Evolutionary conservation across 768 basidiomycete species (phyloP), one percentile per base, ranked within the genome.

Genomic region (Scleroderma citrinum): DNA sequence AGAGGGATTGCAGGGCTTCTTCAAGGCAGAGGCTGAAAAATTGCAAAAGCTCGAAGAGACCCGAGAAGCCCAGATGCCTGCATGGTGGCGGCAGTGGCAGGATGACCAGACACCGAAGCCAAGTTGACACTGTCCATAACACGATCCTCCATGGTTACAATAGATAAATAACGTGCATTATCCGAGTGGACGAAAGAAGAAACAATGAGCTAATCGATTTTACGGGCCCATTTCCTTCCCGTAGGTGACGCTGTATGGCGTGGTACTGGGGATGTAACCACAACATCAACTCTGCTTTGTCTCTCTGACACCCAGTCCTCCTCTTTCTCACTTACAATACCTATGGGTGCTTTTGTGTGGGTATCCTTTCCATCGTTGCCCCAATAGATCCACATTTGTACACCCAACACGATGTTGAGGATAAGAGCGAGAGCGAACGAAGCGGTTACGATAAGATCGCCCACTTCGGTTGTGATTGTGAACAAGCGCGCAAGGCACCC

Each of bases 401-500:
- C 70, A 3, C 88, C 93, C 12, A 98, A 69, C n/a, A 95, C 73
- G 49, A 82, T 53, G 66, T 99, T 99, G 10, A 98, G 73, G 6
- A 82, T 39, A 1, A 95, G 80, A 2, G 92, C 91, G 19, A 93
- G 76, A 0, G 77, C 81, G 66, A 93, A 98, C 23, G 92, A 89
- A 21, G 88, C 86, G 17, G 81, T 71, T 55, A 98, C 80, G 55
- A 96, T 74, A 7, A 64, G 56, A 66, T 98, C 96, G 44, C 83
- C 81, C 49, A 96, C 85, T 65, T 98, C 95, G 29, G 85, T 86
- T 10, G 83, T 77, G 12, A 92, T 97, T 7, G 96, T 99, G 74
- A 93, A 98, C 14, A 98, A 72, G 39, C 96, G 76, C 0, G 95
- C 96, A 32, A 92, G 71, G 66, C 93, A 96, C 20, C 96, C 95